phyloP scores from a whole-genome alignment of 129 eudicot genomes.

The Daucus carota region DH1_v3.0 NC_030381.2:37837501-37838000 shows the following conservation, averaged over 20 bases:
- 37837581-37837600: not conserved
- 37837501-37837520: constrained; percentile 20
- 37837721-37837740: too few species aligned
- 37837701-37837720: not conserved
- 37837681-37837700: not conserved
- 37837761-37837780: not conserved
- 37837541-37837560: not conserved
- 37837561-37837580: not conserved
- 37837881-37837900: too few species aligned
- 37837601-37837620: not conserved
- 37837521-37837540: not conserved
- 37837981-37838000: too few species aligned
- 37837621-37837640: constrained; percentile 9
- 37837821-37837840: not conserved
- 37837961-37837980: too few species aligned
- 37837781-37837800: not conserved
- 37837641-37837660: not conserved
- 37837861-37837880: too few species aligned
- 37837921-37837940: too few species aligned
- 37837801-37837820: not conserved
- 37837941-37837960: too few species aligned
- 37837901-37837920: too few species aligned
- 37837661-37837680: not conserved
- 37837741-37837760: not conserved
- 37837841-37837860: too few species aligned